Base-by-base conservation (phyloP, 1,284 basidiomycete genomes). In the Apiotrichum brassicae region DNA sequence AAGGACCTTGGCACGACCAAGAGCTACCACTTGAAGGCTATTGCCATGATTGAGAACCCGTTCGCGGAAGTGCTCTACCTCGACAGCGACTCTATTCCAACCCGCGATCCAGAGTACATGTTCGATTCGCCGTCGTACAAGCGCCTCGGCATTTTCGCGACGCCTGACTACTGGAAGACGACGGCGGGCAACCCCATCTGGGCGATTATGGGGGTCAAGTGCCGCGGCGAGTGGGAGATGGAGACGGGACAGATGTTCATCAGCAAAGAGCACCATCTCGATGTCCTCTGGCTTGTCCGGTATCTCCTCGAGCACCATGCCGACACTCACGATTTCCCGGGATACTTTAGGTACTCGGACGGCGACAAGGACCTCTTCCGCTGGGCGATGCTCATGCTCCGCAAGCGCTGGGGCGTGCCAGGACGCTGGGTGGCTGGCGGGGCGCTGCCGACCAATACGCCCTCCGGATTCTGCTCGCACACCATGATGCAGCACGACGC, bases 361-460 rank as follows among this genome's bases (percentile, higher is more conserved):
- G 76, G 76, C 24, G 76, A 77, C 61, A 77, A 78, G 61, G 77
- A 78, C 51, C 69, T 77, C 20, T 77, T 77, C 64, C 65, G 76
- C 30, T 78, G 73, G 65, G 72, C 75, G 0, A 58, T 77, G 53
- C 64, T 77, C 11, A 68, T 73, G 3, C 64, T 78, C 1, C 63
- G 76, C 9, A 78, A 78, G 53, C 70, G 77, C 23, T 78, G 77
- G 77, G 76, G 68, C 7, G 68, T 76, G 4, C 76, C 77, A 0
- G 76, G 76, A 1, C 67, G 75, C 4, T 76, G 73, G 57, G 68
- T 78, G 19, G 72, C 69, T 4, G 68, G 73, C 0, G 76, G 65
- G 1, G 72, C 64, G 0, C 58, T 76, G 12, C 73, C 75, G 0
- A 58, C 63, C 5, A 59, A 65, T 23, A 74, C 70, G 8, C 57